Percentiles rank a stretch among this genome's conserved stretches.
These are phyloP conservation scores for Tuber microsphaerosporum DNA, from an alignment of 495 filamentous ascomycete genomes.

Conservation along the genomic window DNA sequence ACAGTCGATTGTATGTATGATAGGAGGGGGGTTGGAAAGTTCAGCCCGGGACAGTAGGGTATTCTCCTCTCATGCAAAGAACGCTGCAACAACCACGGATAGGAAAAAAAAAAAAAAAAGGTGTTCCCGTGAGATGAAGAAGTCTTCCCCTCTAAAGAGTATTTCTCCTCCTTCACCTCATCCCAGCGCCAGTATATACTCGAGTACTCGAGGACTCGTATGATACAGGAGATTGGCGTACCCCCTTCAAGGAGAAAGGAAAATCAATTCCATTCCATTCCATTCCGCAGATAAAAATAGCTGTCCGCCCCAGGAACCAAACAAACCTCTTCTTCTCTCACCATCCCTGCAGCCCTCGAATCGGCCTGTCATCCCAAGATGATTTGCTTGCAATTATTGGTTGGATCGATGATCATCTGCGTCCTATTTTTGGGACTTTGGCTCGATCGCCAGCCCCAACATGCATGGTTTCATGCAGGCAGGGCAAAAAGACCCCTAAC, in stretches of 20 bases:
- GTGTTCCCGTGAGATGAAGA: slow-evolving; percentile 17
- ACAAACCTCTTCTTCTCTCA: not conserved
- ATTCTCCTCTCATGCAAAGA: slow-evolving; percentile 11
- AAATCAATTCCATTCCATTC: slow-evolving; percentile 1
- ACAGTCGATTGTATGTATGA: slow-evolving; percentile 1
- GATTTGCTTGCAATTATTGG: not conserved
- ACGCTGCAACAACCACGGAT: slow-evolving; percentile 17
- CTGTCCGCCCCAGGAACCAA: slow-evolving; percentile 35
- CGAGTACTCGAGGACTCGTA: not conserved
- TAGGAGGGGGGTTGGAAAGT: slow-evolving; percentile 15
- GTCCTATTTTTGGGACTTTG: not conserved
- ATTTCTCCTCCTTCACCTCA: not conserved
- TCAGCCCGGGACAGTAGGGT: slow-evolving; percentile 9
- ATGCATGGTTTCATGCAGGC: not conserved
- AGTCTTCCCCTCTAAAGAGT: not conserved
- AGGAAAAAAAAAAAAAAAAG: slow-evolving; percentile 9
- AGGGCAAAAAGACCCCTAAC: not conserved
- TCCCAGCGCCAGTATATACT: slow-evolving; percentile 12
- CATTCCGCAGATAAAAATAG: slow-evolving; percentile 36
- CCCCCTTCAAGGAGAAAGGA: not conserved
- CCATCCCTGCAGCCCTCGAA: not conserved
- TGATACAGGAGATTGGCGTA: not conserved
- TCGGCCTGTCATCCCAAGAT: not conserved
- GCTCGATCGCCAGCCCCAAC: not conserved
- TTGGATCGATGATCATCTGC: not conserved